Evolutionary conservation across 78 protist species (phyloP).

Genomic region (Capsaspora owczarzaki): DNA sequence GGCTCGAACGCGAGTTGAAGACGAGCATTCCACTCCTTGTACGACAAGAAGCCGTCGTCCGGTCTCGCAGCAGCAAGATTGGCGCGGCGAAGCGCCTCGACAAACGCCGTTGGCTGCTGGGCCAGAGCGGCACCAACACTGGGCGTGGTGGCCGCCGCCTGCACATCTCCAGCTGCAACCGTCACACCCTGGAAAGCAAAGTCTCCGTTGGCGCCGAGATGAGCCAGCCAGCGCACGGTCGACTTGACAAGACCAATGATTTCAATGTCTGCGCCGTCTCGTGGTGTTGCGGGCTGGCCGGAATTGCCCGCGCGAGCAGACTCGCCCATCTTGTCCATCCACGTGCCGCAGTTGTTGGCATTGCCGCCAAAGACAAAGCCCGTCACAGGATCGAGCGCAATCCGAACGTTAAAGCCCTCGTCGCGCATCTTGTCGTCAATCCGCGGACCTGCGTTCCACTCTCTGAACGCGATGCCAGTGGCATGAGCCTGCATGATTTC

Average conservation of each 20-base stretch:
- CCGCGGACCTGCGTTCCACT: constrained; percentile 75
- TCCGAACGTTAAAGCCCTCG: constrained; percentile 48
- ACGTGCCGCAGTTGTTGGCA: constrained; percentile 78
- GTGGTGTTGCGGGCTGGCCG: constrained; percentile 86
- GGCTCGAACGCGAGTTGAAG: constrained; percentile 43
- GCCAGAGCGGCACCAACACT: neutral
- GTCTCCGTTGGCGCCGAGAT: neutral
- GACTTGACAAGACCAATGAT: constrained; percentile 52
- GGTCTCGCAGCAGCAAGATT: neutral
- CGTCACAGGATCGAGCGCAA: constrained; percentile 36
- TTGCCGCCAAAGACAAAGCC: constrained; percentile 85
- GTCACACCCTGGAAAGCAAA: neutral
- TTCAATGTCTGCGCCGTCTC: constrained; percentile 91
- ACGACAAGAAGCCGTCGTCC: constrained; percentile 5
- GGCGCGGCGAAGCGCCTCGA: too few species aligned
- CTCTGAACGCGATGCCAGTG: constrained; percentile 77
- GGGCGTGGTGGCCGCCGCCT: neutral
- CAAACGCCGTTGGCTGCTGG: too few species aligned
- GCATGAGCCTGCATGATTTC: constrained; percentile 11
- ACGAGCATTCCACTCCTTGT: constrained; percentile 44
- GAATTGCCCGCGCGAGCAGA: constrained; percentile 25
- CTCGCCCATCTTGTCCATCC: constrained; percentile 96
- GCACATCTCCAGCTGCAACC: neutral
- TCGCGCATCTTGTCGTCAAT: constrained; percentile 74
- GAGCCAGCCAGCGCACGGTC: constrained; percentile 33